Evolutionary conservation across 805 yeast species (phyloP), one percentile per base, ranked within the genome.

Genomic region (Cyberlindnera suaveolens): DNA sequence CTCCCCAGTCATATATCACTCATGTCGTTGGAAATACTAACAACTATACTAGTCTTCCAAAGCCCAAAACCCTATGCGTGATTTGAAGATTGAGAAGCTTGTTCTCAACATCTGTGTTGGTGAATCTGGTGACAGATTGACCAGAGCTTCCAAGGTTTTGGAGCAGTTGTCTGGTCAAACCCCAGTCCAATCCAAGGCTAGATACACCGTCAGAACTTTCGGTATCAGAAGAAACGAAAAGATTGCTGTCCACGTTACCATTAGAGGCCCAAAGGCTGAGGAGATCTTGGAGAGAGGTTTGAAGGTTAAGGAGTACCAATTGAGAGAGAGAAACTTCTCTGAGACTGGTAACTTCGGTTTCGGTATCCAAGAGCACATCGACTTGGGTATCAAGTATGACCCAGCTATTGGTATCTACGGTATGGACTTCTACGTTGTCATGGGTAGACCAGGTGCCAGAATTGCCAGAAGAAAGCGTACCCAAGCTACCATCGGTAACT

Each of bases 101-200:
- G 97, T 93, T 76, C 86, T 93, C 76, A 93, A 93, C 93, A 93
- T 93, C 78, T 90, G 96, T 77, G 99, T 93, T 75, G 99, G 99
- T 80, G 99, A 93, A 80, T 90, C 97, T 75, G 99, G 99, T 82
- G 99, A 93, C 77, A 86, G 98, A 85, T 88, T 93, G 75, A 93
- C 99, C 80, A 91, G 99, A 86, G 99, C 99, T 65, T 93, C 99
- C 71, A 93, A 93, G 83, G 99, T 93, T 67, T 82, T 93, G 71
- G 99, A 93, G 80, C 99, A 93, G 81, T 85, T 93, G 67, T 91
- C 98, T 63, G 99, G 99, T 90, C 99, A 93, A 80, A 93, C 99
- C 67, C 99, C 99, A 73, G 99, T 93, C 65, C 96, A 87, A 75
- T 90, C 98, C 65, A 93, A 93, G 85, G 99, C 99, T 66, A 87